Evolutionary conservation across 2,329 filamentous ascomycete species (phyloP).

Genomic region (Zymoseptoria pseudotritici): DNA sequence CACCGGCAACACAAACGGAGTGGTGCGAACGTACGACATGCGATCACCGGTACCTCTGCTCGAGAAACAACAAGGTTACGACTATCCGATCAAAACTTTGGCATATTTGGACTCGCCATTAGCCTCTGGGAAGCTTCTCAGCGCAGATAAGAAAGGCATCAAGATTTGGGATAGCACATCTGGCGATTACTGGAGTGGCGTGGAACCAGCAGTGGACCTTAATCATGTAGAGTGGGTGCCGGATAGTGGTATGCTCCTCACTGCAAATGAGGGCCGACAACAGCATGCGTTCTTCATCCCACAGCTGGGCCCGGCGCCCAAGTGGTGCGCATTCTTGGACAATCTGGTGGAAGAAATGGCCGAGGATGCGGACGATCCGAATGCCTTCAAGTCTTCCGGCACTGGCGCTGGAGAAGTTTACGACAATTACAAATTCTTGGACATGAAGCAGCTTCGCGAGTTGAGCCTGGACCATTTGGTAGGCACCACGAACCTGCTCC

Average conservation of each 20-base stretch:
- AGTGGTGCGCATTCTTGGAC: conserved; percentile 94
- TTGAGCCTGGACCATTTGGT: conserved; percentile 84
- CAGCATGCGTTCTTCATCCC: conserved; percentile 95
- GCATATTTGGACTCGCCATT: conserved; percentile 54
- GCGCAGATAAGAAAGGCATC: conserved; percentile 89
- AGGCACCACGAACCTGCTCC: conserved; percentile 78
- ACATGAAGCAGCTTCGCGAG: conserved; percentile 72
- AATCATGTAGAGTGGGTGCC: conserved; percentile 92
- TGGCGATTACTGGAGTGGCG: conserved; percentile 87
- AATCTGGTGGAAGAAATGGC: conserved; percentile 99
- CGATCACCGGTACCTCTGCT: conserved; percentile 78
- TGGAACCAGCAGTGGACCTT: conserved; percentile 89
- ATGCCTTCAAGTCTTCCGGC: conserved; percentile 38
- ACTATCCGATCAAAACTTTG: conserved; percentile 82
- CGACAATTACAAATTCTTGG: conserved; percentile 99
- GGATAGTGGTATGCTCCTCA: conserved; percentile 88
- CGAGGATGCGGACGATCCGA: conserved; percentile 61
- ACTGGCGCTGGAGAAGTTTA: conserved; percentile 66
- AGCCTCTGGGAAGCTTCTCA: conserved; percentile 32
- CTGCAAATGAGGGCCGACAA: conserved; percentile 91
- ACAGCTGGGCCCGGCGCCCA: conserved; percentile 83
- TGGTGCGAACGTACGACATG: conserved; percentile 86
- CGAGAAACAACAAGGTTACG: conserved; percentile 93
- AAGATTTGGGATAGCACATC: conserved; percentile 86
- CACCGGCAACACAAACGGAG: conserved; percentile 77